Evolutionary conservation across 805 yeast species (phyloP), one percentile per base, ranked within the genome.

Genomic region (Metschnikowia sp.): DNA sequence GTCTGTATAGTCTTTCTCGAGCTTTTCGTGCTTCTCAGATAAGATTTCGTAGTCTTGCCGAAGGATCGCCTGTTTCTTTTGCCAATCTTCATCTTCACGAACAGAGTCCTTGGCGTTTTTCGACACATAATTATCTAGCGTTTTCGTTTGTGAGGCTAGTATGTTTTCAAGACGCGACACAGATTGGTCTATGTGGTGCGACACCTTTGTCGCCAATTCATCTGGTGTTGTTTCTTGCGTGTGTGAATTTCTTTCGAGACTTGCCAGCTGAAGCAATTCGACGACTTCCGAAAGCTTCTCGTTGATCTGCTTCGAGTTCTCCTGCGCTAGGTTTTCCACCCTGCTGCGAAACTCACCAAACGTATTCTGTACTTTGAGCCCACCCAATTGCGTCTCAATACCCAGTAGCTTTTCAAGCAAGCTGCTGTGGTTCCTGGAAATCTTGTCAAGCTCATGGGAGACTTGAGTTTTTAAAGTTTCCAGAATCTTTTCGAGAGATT

Each of bases 1-100:
- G 61, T 90, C 96, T 42, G 74, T 69, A 42, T 86, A 79, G 4
- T 89, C 85, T 56, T 86, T 96, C 13, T 81, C 71, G 22, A 89
- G 76, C 55, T 89, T 96, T 50, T 76, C 80, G 45, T 79, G 68
- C 48, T 81, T 77, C 64, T 83, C 87, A 45, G 74, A 65, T 54
- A 84, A 79, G 15, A 4, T 4, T 5, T 40, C 48, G 31, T 40
- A 45, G 4, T 37, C 15, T 12, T 37, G 32, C 26, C 38, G 45
- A 30, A 46, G 45, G 7, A 37, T 39, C 1, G 31, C 39, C 10
- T 40, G 42, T 18, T 39, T 34, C 11, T 38, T 32, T 4, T 10
- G 8, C 38, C 12, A 32, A 22, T 43, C 15, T 10, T 39, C 40
- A n/a, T 22, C 30, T 13, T 29, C 35, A n/a, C 19, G 31, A 22